Base-by-base conservation (phyloP, 257 asterid genomes). In the Nicotiana benthamiana region DNA sequence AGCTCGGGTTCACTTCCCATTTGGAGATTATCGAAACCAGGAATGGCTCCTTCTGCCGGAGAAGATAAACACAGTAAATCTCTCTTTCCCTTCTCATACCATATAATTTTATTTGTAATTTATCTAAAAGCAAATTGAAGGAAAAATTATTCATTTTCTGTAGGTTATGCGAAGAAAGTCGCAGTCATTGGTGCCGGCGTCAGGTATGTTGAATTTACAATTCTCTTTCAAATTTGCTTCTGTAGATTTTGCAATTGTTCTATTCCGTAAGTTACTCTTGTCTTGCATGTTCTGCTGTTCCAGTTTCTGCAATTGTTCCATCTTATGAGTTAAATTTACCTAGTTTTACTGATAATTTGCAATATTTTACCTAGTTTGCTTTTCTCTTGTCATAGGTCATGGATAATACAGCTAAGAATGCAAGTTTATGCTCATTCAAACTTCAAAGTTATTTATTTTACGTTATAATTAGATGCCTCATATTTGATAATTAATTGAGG, bases 141-240 rank as follows among this genome's bases (percentile, higher is more conserved):
- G 17, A 13, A 67, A 34, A 5, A 34, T 0, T 3, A 12, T 11
- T 34, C 5, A 0, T 48, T 18, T 20, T 79, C 68, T 70, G 77
- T 46, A 72, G 78, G 28, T 70, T 43, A 6, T 70, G 32, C 77
- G 7, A 70, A 72, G 60, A 72, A 60, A 46, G 78, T 72, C 24
- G 78, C 78, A 72, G 78, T 72, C 15, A 24, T 72, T 46, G 78
- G 78, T 72, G 78, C 78, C 1, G 78, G 78, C 15, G 36, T 72
- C 22, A 72, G 78, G 78, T 72, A 0, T 46, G 12, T 72, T 15
- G 4, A 66, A 28, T 63, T 43, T 82, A 57, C 6, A 27, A 80
- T 80, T 70, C 68, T n/a, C n/a, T n/a, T 2, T 28, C 32, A 28
- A 28, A 28, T 82, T 20, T 18, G 8, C 54, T 0, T 48, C 20